A percentile compares a stretch with the other conserved stretches of the same genome.
Conservation (phyloP, 2,329 filamentous ascomycete genomes). For the Nectriaceae sp. region DNA sequence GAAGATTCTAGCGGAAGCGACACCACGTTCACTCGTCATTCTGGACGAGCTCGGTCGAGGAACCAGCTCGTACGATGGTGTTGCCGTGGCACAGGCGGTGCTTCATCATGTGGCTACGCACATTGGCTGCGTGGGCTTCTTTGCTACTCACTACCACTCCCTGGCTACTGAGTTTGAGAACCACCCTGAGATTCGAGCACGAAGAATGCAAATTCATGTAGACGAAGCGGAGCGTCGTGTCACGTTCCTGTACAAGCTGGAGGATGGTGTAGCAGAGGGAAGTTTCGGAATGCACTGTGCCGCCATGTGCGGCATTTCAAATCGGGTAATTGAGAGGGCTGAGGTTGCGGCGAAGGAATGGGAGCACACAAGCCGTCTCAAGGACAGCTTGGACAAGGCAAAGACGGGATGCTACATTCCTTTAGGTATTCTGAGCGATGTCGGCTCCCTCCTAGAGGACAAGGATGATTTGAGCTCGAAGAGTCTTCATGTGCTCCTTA, state of each 20-base stretch:
- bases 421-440: slow-evolving; percentile 83
- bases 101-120: slow-evolving; percentile 95
- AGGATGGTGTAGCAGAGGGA: slow-evolving; percentile 90
- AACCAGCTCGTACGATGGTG: slow-evolving; percentile 93
- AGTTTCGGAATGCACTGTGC: slow-evolving; percentile 99
- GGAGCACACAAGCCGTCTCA: slow-evolving; percentile 91
- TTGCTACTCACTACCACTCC: slow-evolving; percentile 96
- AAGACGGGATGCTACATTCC: slow-evolving; percentile 81
- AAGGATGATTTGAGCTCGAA: slow-evolving; percentile 49
- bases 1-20: slow-evolving; percentile 94
- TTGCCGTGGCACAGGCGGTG: slow-evolving; percentile 94
- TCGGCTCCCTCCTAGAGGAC: slow-evolving; percentile 73
- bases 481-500: slow-evolving; percentile 60
- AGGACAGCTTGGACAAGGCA: slow-evolving; percentile 82
- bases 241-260: slow-evolving; percentile 95
- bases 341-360: slow-evolving; percentile 88
- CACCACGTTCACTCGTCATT: slow-evolving; percentile 90
- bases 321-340: slow-evolving; percentile 79
- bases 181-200: slow-evolving; percentile 84
- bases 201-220: slow-evolving; percentile 93
- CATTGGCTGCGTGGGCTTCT: slow-evolving; percentile 92
- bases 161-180: slow-evolving; percentile 86
- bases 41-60: slow-evolving; percentile 94
- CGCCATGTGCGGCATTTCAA: slow-evolving; percentile 93
- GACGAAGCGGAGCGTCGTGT: slow-evolving; percentile 82